Conservation (phyloP, 225 moss, liverwort and hornwort genomes). For the Polytrichum formosum region DNA sequence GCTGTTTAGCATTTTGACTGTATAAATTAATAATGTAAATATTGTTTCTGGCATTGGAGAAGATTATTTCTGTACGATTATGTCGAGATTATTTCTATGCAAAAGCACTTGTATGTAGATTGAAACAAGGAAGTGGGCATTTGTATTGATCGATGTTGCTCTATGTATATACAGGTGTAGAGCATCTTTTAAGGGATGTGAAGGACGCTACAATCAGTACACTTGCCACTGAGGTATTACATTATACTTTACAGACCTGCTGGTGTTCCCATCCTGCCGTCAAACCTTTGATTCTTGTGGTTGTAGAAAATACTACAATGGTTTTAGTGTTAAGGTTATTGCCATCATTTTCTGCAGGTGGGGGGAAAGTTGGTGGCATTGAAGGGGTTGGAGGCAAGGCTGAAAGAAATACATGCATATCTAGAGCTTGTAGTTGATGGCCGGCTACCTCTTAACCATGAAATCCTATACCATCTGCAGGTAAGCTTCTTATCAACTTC, state of each 20-base stretch:
- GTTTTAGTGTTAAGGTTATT: background rate
- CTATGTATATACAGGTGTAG: slow-evolving; percentile 61
- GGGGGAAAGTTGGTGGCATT: slow-evolving; percentile 95
- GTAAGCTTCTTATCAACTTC: slow-evolving; percentile 27
- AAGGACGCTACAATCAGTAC: slow-evolving; percentile 99
- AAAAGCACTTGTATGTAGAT: too few species aligned
- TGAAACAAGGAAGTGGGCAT: too few species aligned
- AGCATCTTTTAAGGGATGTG: slow-evolving; percentile 93
- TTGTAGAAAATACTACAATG: background rate
- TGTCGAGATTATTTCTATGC: too few species aligned
- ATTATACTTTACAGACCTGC: background rate
- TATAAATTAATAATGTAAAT: too few species aligned
- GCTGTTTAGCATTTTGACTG: too few species aligned
- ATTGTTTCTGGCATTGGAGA: too few species aligned
- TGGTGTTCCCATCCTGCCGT: too few species aligned
- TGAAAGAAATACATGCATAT: slow-evolving; percentile 94
- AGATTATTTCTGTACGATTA: too few species aligned
- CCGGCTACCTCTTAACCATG: slow-evolving; percentile 88
- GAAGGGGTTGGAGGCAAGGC: slow-evolving; percentile 93
- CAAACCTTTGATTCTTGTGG: too few species aligned
- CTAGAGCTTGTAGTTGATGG: slow-evolving; percentile 97
- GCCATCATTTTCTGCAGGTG: slow-evolving; percentile 41
- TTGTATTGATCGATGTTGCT: background rate
- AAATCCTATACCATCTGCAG: slow-evolving; percentile 96
- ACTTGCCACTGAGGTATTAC: slow-evolving; percentile 88